These are phyloP conservation scores for Exophiala dermatitidis DNA, from an alignment of 2,329 filamentous ascomycete genomes.

Conservation along the genomic window DNA sequence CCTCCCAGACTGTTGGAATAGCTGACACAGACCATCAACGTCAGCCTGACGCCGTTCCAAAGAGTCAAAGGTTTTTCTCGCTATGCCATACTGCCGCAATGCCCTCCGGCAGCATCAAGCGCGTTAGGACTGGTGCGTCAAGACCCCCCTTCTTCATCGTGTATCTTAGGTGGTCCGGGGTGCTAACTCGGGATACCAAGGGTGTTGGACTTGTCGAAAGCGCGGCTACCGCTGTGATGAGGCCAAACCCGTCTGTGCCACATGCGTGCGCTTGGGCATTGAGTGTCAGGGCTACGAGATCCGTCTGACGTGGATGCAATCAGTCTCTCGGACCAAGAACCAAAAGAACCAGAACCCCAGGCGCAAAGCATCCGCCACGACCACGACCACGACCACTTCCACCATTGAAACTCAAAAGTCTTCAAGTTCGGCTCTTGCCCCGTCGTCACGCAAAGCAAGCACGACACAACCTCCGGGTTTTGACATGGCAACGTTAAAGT, in stretches of 20 bases:
- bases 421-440: not conserved
- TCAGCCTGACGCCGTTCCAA: not conserved
- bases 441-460: not conserved
- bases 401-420: not conserved
- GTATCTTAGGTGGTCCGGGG: not conserved
- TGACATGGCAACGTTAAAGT: not conserved
- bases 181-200: not conserved
- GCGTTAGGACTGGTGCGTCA: conserved; percentile 10
- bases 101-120: conserved; percentile 6
- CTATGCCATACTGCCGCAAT: conserved; percentile 2
- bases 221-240: conserved; percentile 11
- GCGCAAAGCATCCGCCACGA: not conserved
- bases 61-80: not conserved
- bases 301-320: conserved; percentile 10
- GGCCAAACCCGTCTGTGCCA: conserved; percentile 3
- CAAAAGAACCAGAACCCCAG: not conserved
- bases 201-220: conserved; percentile 10
- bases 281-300: conserved; percentile 10
- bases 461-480: not conserved
- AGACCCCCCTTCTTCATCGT: not conserved
- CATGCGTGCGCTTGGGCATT: conserved; percentile 3
- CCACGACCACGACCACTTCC: not conserved
- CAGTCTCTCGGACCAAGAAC: conserved; percentile 1
- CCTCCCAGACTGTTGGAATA: too few relatives aligned
- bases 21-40: too few relatives aligned